Evolutionary conservation across 169 alveolate genomes (phyloP), one percentile per base, ranked within the genome.

Genomic region (Theileria orientalis): DNA sequence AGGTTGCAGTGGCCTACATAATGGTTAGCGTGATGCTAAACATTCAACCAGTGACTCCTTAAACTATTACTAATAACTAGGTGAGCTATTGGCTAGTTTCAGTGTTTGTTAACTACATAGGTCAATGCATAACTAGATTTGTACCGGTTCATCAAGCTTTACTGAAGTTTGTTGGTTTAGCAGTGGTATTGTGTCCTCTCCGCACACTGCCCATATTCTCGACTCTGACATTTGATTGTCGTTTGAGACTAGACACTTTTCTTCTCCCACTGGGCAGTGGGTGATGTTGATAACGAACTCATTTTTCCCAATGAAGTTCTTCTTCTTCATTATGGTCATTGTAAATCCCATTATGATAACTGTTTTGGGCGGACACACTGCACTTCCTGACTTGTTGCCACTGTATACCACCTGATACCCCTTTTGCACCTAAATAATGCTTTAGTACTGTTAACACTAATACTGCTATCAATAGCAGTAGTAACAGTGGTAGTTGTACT

Each of bases 371-470:
- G 94, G 94, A 42, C 96, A 92, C 61, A 87, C 84, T 13, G 92
- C 91, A 80, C 82, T 86, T 5, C 96, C 96, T 14, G 92, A 91
- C 6, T 91, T 74, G 16, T 86, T 69, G 2, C 96, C 96, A 13
- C 84, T 79, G 72, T 85, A 92, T 37, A 79, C 59, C 30, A 88
- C 74, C 33, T 87, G 93, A 8, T 69, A 64, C 14, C 86, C 87
- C 0, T 40, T 23, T 59, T 35, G 35, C 0, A 69, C 67, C 73
- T 63, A 63, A 3, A 37, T 44, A 42, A 3, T 44, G n/a, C 7
- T 41, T 23, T 63, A 29, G 21, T 9, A 57, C 14, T 57, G 14
- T 11, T 25, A 54, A 14, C 14, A 41, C 49, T 11, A 41, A 41
- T 11, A 11, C 14, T 11, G 49, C 14, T n/a, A n/a, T n/a, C n/a